Evolutionary conservation across 2,329 filamentous ascomycete genomes (phyloP), one percentile per base, ranked within the genome.

Genomic region (Bertia moriformis): DNA sequence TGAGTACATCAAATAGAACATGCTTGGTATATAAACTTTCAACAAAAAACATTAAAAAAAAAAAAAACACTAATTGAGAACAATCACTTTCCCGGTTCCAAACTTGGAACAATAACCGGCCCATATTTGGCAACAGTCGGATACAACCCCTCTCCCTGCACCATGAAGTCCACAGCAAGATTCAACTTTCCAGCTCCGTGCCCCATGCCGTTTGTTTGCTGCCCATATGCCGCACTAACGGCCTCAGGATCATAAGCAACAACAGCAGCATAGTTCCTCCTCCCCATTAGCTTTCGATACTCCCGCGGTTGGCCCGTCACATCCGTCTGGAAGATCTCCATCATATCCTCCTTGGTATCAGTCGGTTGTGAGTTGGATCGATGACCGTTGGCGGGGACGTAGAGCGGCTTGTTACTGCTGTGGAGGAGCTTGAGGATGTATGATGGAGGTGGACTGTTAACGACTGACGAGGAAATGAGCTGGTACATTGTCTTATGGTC

Each of bases 401-500:
- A 98, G 19, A 96, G 75, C 27, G 83, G 75, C 58, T 89, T 91
- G 62, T 88, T 89, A 66, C 83, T 91, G 67, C 32, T 17, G 15
- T 96, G 87, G n/a, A 98, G 77, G 52, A 98, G 73, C 57, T 93
- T 93, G 49, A 96, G 70, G 32, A 96, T 79, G 60, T 95, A 94
- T 47, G 72, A 74, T 37, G 81, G 73, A 2, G 86, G 83, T 0
- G 91, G 89, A 0, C 83, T 82, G 37, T 93, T 93, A 40, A 96
- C 89, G 43, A 98, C 85, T 4, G 87, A 79, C 3, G 87, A 88
- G 2, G 88, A 81, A 55, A 96, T 95, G 56, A 98, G 73, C 58
- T 98, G 91, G 63, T 96, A 98, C 89, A 98, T 98, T 19, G 91
- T 95, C 63, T 96, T 98, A 69, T 96, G 87, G 59, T 96, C 87